Conservation (phyloP, 257 asterid genomes). For the Scutellaria galericulata region DNA sequence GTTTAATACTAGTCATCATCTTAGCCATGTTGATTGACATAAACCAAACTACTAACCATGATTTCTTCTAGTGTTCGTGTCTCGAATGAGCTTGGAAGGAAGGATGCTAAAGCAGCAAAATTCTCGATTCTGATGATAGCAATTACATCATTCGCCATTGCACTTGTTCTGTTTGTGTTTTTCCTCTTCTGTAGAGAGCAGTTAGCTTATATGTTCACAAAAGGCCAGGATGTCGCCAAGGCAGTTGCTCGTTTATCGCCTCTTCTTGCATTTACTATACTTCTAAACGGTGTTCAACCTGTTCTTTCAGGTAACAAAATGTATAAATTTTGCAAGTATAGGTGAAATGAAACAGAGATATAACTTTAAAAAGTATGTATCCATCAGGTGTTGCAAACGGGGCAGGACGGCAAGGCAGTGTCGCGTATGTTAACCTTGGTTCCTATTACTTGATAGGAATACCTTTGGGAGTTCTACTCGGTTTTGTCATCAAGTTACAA, state of each 20-base stretch:
- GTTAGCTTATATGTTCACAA: constrained; percentile 62
- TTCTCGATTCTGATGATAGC: constrained; percentile 49
- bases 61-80: constrained; percentile 58
- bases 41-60: too few species aligned
- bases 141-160: constrained; percentile 50
- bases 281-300: constrained; percentile 60
- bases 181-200: constrained; percentile 54
- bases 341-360: neutral
- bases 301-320: constrained; percentile 55
- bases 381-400: constrained; percentile 55
- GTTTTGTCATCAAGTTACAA: constrained; percentile 44
- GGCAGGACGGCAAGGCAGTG: constrained; percentile 52
- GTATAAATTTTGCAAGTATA: neutral
- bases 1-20: neutral
- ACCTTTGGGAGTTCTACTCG: constrained; percentile 47
- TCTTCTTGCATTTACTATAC: constrained; percentile 59
- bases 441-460: constrained; percentile 49
- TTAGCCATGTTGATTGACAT: neutral
- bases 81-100: constrained; percentile 69
- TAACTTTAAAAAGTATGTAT: neutral
- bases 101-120: constrained; percentile 53
- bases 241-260: constrained; percentile 57
- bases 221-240: constrained; percentile 43
- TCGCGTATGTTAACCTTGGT: constrained; percentile 50
- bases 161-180: constrained; percentile 46